Evolutionary conservation across 2,329 filamentous ascomycete species (phyloP).

Genomic region (Neofusicoccum laricinum): DNA sequence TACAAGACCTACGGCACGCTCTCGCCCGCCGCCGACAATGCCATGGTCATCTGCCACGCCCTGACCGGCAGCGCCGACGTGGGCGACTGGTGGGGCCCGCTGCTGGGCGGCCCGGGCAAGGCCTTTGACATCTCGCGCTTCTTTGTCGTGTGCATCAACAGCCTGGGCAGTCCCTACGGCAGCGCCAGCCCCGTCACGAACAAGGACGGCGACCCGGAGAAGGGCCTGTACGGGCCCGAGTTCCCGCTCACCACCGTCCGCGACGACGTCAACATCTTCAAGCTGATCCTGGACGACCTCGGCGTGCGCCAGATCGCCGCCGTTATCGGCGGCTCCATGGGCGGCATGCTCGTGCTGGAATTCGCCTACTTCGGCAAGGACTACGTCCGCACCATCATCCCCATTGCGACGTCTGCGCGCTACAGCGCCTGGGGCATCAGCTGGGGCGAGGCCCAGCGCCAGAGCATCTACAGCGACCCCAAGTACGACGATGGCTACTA

Average conservation of each 20-base stretch:
- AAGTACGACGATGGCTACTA: conserved; percentile 99
- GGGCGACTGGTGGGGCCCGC: conserved; percentile 82
- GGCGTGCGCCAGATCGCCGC: conserved; percentile 75
- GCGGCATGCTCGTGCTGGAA: conserved; percentile 86
- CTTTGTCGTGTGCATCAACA: conserved; percentile 85
- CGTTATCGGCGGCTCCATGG: conserved; percentile 80
- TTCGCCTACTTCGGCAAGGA: conserved; percentile 88
- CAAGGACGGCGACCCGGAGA: conserved; percentile 72
- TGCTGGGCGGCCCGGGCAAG: conserved; percentile 72
- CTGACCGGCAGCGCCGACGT: conserved; percentile 84
- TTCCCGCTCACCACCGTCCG: conserved; percentile 94
- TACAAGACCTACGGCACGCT: conserved; percentile 62
- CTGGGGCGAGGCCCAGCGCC: conserved; percentile 84
- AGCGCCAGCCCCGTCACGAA: conserved; percentile 85
- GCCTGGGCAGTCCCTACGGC: conserved; percentile 79
- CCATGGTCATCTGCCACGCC: conserved; percentile 73
- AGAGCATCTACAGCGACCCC: conserved; percentile 95
- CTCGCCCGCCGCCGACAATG: conserved; percentile 57
- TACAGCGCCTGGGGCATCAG: conserved; percentile 90
- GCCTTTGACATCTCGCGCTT: conserved; percentile 80
- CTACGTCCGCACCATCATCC: conserved; percentile 76
- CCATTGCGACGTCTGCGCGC: conserved; percentile 79
- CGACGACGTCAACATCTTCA: conserved; percentile 90
- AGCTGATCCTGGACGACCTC: conserved; percentile 73
- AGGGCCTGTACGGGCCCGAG: conserved; percentile 85